Conservation (phyloP, 805 yeast species). For the Yamadazyma nakazawae region DNA sequence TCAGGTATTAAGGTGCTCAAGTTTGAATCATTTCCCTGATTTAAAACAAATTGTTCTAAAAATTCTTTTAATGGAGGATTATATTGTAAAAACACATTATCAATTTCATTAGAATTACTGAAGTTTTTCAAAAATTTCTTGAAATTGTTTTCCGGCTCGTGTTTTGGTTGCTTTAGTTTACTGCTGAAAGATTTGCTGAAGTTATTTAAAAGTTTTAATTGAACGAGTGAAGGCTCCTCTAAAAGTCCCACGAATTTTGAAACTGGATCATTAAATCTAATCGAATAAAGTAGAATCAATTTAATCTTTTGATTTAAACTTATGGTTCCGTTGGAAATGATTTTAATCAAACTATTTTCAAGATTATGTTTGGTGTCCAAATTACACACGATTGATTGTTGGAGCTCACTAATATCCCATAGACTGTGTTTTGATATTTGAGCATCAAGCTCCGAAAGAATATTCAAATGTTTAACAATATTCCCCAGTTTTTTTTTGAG, state of each 20-base stretch:
- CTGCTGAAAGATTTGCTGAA: constrained; percentile 22
- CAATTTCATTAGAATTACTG: constrained; percentile 31
- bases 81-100: constrained; percentile 88
- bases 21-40: background rate
- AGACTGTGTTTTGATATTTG: constrained; percentile 60
- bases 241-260: constrained; percentile 24
- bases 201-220: constrained; percentile 28
- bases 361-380: constrained; percentile 38
- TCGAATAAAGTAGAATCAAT: constrained; percentile 67
- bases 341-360: constrained; percentile 49
- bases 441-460: constrained; percentile 82
- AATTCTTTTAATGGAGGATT: constrained; percentile 62
- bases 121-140: constrained; percentile 14
- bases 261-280: constrained; percentile 45
- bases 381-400: constrained; percentile 73
- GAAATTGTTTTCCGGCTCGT: constrained; percentile 15
- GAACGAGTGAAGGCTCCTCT: constrained; percentile 33
- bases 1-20: constrained; percentile 39
- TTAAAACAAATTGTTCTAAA: constrained; percentile 17
- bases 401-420: constrained; percentile 86
- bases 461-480: constrained; percentile 87
- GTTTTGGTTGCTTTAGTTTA: constrained; percentile 8
- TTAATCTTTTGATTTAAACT: constrained; percentile 62
- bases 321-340: constrained; percentile 45
- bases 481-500: constrained; percentile 83